Base-by-base conservation (phyloP, 2,329 filamentous ascomycete species). In the Ophiocordyceps unilateralis region DNA sequence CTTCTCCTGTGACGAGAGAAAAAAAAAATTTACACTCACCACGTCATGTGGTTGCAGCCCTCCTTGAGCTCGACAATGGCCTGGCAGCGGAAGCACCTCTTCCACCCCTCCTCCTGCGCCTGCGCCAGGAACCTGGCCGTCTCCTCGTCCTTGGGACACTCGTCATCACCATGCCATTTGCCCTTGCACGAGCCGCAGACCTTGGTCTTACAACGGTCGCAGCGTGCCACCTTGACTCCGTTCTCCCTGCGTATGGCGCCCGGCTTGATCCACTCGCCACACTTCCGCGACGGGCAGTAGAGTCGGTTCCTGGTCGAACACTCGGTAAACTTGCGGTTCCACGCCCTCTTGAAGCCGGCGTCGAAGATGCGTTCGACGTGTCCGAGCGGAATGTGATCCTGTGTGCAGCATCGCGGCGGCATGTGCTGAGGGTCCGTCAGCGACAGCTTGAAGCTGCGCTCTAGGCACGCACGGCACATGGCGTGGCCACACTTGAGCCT, bases 41-140 rank as follows among this genome's bases (percentile, higher is more conserved):
- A 93, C 23, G 77, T 86, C 76, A 93, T 89, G 57, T 89, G 86
- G 61, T 89, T 88, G 60, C 82, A 87, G 39, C 85, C 85, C 58
- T 89, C 83, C 51, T 81, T 81, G 41, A 86, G 64, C 58, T 93
- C 83, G 39, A 93, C 81, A 66, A 83, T 70, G 34, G 73, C 68
- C 48, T 72, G 75, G 62, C 87, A 93, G 48, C 69, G 77, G 55
- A 78, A 79, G 58, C 85, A 94, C 40, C 76, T 69, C 57, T 84
- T 79, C 79, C 81, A 88, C 21, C 81, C 81, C 42, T 78, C 67
- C 22, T 77, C 66, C 50, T 77, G 75, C 7, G 78, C 79, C 45
- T 81, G 67, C 41, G 75, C 70, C 4, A 85, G 63, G n/a, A 83
- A 66, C 34, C 64, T 66, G 40, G 70, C 71, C 8, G 76, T 77